phyloP scores from a whole-genome alignment of 345 rosid genomes.

The Acer campestre region DNA sequence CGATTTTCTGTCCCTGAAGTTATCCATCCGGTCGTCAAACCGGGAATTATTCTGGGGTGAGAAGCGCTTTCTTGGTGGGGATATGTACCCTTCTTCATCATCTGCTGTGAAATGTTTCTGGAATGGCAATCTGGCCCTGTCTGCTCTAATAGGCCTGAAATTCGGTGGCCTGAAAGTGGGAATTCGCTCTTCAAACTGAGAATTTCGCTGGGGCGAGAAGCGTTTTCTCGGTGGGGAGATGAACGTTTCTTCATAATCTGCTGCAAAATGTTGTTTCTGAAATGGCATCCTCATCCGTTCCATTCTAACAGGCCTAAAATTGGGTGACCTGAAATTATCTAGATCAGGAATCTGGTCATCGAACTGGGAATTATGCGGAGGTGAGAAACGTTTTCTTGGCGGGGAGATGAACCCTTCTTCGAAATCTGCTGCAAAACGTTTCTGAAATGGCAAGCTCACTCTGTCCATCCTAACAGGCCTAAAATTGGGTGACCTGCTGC shows the following conservation, averaged over 20 bases:
- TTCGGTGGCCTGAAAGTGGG: constrained; percentile 39
- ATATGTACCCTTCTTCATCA: too few relatives aligned
- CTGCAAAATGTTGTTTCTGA: constrained; percentile 38
- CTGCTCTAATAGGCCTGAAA: constrained; percentile 37
- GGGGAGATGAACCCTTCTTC: constrained; percentile 44
- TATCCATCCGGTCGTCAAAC: constrained; percentile 42
- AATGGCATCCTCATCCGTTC: constrained; percentile 43
- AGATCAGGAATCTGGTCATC: constrained; percentile 32
- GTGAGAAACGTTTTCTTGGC: constrained; percentile 35
- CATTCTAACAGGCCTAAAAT: constrained; percentile 36
- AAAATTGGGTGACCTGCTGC: constrained; percentile 49
- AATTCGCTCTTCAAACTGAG: constrained; percentile 41
- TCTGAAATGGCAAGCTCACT: constrained; percentile 44
- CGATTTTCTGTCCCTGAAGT: constrained; percentile 39
- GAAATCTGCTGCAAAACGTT: constrained; percentile 36
- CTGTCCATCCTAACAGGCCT: constrained; percentile 39
- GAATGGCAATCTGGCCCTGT: constrained; percentile 23
- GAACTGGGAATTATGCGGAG: constrained; percentile 33
- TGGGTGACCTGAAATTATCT: constrained; percentile 37
- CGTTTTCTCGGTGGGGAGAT: constrained; percentile 36
- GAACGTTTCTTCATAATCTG: constrained; percentile 40
- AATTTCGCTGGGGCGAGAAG: constrained; percentile 33
- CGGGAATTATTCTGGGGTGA: constrained; percentile 34
- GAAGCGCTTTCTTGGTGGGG: constrained; percentile 29
- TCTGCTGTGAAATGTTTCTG: too few relatives aligned